Evolutionary conservation across 139 green algal genomes (phyloP), one percentile per base, ranked within the genome.

Genomic region (Tetradesmus lagerheimii): DNA sequence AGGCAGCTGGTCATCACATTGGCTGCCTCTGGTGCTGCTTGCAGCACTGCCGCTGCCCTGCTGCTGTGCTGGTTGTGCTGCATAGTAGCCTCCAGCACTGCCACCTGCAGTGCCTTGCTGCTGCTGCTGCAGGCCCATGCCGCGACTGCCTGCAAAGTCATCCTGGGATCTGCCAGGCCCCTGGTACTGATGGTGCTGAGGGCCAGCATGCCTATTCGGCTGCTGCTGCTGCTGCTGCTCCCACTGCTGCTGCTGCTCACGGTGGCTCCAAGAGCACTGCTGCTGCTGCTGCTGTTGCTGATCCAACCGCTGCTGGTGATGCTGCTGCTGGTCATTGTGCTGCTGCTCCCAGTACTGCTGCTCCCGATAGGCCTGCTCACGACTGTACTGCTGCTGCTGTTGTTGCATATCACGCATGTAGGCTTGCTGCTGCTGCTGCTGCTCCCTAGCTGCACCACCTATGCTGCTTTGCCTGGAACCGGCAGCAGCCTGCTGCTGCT

Each of bases 351-450:
- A 71, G 23, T 71, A 71, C 57, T 71, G 57, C 57, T 85, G 27
- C 41, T 85, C 37, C 39, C 38, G 37, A 14, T 85, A 39, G 3
- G 37, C 37, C 39, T 85, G 78, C 78, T 85, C 31, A 3, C 38
- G 23, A 11, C 38, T 18, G 14, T 85, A 39, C 47, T 86, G 80
- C 41, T 71, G 80, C 80, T 75, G 80, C 80, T 86, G 80, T 45
- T 67, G 80, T 38, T 38, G 47, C 47, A 35, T 6, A 3, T 85
- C 37, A 27, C 62, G 76, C 37, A 53, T 12, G 37, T 45, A 50
- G 6, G 37, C 43, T n/a, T 71, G 78, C 78, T 85, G 78, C 78
- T 85, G 78, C 78, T 85, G 78, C 78, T 84, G 78, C 78, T 66
- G 37, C 78, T 85, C 31, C 25, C 78, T 39, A 64, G 2, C 27